These are phyloP conservation scores for Sicyos baderoa DNA, from an alignment of 306 rosid species.

Conservation along the genomic window DNA sequence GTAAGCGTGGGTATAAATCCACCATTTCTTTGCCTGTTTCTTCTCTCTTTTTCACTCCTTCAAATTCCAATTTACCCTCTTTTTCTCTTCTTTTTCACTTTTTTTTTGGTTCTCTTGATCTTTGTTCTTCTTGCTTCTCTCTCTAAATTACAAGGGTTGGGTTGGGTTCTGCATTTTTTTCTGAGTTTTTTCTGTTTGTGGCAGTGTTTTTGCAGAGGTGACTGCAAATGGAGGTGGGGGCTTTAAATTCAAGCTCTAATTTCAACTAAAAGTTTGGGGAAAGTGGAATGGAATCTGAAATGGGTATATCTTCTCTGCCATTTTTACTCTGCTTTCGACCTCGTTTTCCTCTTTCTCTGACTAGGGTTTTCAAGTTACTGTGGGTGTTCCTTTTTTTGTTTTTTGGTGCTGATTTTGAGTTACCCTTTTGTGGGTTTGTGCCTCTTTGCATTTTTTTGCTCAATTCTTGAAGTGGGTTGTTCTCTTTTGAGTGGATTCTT, in stretches of 20 bases:
- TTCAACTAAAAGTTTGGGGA: constrained; percentile 34
- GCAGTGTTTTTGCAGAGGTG: constrained; percentile 34
- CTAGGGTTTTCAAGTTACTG: constrained; percentile 85
- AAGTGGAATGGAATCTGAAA: constrained; percentile 73
- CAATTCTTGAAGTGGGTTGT: constrained; percentile 28
- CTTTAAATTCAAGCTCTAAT: constrained; percentile 23
- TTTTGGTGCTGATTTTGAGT: constrained; percentile 4
- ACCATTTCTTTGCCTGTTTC: background rate
- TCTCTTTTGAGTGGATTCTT: constrained; percentile 16
- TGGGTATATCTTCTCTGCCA: constrained; percentile 68
- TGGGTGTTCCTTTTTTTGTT: constrained; percentile 33
- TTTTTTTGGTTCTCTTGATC: background rate
- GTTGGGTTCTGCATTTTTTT: constrained; percentile 15
- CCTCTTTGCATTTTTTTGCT: constrained; percentile 18
- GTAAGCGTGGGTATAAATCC: constrained; percentile 59
- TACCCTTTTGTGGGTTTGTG: background rate
- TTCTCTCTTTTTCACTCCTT: constrained; percentile 10
- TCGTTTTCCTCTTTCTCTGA: constrained; percentile 41
- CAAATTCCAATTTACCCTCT: constrained; percentile 30
- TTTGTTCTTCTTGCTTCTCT: background rate
- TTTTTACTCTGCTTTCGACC: constrained; percentile 39
- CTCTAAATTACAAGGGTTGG: background rate
- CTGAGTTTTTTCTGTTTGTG: constrained; percentile 20
- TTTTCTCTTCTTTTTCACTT: background rate
- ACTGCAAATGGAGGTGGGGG: constrained; percentile 28